phyloP scores from a whole-genome alignment of 257 asterid species.

The Cynanchum wilfordii region DNA sequence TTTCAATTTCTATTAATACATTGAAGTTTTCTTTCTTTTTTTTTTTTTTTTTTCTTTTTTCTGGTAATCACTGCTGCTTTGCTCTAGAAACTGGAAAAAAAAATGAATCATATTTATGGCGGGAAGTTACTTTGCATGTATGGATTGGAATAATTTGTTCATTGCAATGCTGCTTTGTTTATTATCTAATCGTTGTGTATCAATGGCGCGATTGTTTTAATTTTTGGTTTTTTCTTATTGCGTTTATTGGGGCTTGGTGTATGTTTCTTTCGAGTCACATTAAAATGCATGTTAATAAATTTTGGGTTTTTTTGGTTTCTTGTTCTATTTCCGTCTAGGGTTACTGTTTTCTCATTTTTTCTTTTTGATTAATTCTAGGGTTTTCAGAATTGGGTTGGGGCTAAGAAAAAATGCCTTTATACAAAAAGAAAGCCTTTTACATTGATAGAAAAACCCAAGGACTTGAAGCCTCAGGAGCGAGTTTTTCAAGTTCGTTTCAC shows the following conservation, averaged over 20 bases:
- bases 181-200: background rate
- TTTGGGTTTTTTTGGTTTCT: background rate
- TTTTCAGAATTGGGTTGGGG: conserved; percentile 27
- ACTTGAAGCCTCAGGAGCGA: conserved; percentile 65
- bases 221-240: background rate
- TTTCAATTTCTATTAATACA: background rate
- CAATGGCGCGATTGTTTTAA: background rate
- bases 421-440: conserved; percentile 63
- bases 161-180: background rate
- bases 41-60: background rate
- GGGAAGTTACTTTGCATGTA: conserved; percentile 5
- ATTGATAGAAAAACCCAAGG: conserved; percentile 60
- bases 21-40: background rate
- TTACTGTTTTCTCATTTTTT: background rate
- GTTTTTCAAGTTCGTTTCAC: conserved; percentile 80
- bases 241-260: background rate
- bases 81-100: background rate
- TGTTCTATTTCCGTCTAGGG: conserved; percentile 2
- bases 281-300: background rate
- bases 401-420: conserved; percentile 61
- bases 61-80: background rate
- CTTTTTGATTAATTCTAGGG: conserved; percentile 22
- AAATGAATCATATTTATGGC: conserved; percentile 7
- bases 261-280: background rate
- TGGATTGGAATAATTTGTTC: background rate